Evolutionary conservation across 2,329 filamentous ascomycete species (phyloP).

Genomic region (Ceratocystis cubensis): DNA sequence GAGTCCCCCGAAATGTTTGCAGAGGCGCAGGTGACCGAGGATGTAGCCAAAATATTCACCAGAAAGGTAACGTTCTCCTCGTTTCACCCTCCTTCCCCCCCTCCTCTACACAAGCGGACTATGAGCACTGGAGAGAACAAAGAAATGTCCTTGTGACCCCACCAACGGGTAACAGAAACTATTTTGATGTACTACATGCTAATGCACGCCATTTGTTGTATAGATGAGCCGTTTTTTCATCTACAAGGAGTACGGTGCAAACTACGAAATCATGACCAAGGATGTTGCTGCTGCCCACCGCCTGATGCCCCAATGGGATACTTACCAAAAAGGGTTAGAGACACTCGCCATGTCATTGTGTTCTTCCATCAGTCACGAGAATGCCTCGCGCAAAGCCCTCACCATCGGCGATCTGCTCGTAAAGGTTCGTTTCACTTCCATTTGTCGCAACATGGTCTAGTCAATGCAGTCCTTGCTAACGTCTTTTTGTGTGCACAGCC

Average conservation of each 20-base stretch:
- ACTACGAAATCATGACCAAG: constrained; percentile 73
- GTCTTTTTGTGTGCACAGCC: constrained; percentile 42
- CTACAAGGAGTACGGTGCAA: constrained; percentile 85
- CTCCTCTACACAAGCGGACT: not conserved
- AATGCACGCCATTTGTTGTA: not conserved
- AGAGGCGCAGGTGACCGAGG: constrained; percentile 46
- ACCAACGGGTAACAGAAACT: not conserved
- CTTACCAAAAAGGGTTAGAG: constrained; percentile 77
- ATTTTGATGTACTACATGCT: not conserved
- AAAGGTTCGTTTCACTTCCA: constrained; percentile 45
- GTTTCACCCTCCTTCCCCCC: not conserved
- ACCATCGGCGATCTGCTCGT: constrained; percentile 79
- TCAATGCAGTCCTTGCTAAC: not conserved
- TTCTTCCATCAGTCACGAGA: constrained; percentile 51
- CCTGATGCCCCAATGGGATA: constrained; percentile 59
- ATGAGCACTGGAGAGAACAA: not conserved
- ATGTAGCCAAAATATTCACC: constrained; percentile 49
- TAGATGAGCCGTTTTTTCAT: constrained; percentile 71
- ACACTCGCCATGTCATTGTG: constrained; percentile 62
- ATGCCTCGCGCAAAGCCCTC: constrained; percentile 59
- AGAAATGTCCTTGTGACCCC: not conserved
- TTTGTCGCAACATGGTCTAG: not conserved
- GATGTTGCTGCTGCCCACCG: constrained; percentile 60
- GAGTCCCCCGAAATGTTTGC: constrained; percentile 40
- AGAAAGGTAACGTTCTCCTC: constrained; percentile 36